Evolutionary conservation across 257 asterid species (phyloP), one percentile per base, ranked within the genome.

Genomic region (Cruciata laevipes): DNA sequence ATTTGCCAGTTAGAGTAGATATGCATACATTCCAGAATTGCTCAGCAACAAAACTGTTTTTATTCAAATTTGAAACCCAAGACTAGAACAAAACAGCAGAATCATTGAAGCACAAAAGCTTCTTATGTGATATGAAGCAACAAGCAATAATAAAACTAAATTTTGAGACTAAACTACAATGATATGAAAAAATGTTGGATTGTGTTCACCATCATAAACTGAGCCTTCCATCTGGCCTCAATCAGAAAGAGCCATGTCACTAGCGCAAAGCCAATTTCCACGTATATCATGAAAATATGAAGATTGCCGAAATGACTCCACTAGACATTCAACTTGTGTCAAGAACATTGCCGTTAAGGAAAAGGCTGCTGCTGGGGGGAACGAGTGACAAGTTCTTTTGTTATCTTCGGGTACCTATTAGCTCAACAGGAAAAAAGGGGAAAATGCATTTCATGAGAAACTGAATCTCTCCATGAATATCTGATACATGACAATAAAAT

Each of bases 211-310:
- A 83, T 73, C 69, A 12, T 69, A 65, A 27, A 71, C 80, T 31
- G 84, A 76, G 16, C 88, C 82, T 69, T 83, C 91, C 86, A 83
- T 78, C 77, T 81, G 32, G 88, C 86, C 51, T 84, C 85, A 16
- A 85, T 75, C 10, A 85, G 82, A 77, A 40, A 38, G 61, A 63
- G 51, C 33, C 52, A 63, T 23, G 7, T 7, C 18, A 63, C 67
- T 27, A 37, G 21, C 35, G 6, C 7, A 59, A 59, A 59, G 65
- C 23, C 42, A 30, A 2, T 8, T 59, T 30, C 13, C 42, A 1
- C 4, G 35, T 10, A 13, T 24, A 17, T 30, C 21, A 31, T 1
- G 4, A 60, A 35, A 60, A 60, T 10, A 30, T 1, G 65, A 47
- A 13, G 13, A 42, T 10, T 1, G 13, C 55, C 11, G n/a, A 17